Evolutionary conservation across 495 filamentous ascomycete species (phyloP).

Genomic region (Penicillium alfredii): DNA sequence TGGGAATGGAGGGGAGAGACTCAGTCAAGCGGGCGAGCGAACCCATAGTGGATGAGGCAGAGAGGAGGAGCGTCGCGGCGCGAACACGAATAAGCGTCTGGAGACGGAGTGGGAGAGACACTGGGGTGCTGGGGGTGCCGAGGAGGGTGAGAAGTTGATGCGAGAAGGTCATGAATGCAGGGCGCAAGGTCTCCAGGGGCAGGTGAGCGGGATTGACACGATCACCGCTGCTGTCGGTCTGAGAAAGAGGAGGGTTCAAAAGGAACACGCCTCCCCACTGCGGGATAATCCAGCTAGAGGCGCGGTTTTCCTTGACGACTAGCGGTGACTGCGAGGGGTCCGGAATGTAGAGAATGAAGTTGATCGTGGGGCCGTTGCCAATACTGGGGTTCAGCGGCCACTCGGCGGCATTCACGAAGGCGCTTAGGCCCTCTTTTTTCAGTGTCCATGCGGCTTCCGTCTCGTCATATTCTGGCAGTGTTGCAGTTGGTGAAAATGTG

Average conservation of each 20-base stretch:
- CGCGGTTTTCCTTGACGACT: constrained; percentile 61
- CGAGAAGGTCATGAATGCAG: constrained; percentile 82
- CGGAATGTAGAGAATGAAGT: constrained; percentile 87
- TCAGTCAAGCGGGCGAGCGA: constrained; percentile 80
- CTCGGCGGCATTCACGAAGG: constrained; percentile 95
- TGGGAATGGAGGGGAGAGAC: constrained; percentile 83
- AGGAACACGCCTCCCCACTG: constrained; percentile 95
- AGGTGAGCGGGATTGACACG: constrained; percentile 38
- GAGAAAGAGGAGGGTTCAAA: constrained; percentile 52
- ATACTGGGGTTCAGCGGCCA: constrained; percentile 96
- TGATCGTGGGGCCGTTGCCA: constrained; percentile 85
- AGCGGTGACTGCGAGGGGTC: constrained; percentile 54
- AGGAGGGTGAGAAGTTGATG: constrained; percentile 87
- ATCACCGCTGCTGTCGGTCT: constrained; percentile 16
- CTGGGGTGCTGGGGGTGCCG: constrained; percentile 73
- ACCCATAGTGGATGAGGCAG: constrained; percentile 90
- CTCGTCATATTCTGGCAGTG: constrained; percentile 49
- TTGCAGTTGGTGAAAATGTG: constrained; percentile 66
- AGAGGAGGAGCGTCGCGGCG: constrained; percentile 78
- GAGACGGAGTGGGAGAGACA: constrained; percentile 75
- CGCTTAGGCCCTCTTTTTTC: constrained; percentile 80
- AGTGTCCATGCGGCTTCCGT: constrained; percentile 55
- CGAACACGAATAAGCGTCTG: constrained; percentile 78
- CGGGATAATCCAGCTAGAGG: constrained; percentile 87
- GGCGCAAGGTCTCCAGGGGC: constrained; percentile 57